These are phyloP conservation scores for Neotropicomus parvogracilis DNA, from an alignment of 1,284 basidiomycete species.

Conservation along the genomic window DNA sequence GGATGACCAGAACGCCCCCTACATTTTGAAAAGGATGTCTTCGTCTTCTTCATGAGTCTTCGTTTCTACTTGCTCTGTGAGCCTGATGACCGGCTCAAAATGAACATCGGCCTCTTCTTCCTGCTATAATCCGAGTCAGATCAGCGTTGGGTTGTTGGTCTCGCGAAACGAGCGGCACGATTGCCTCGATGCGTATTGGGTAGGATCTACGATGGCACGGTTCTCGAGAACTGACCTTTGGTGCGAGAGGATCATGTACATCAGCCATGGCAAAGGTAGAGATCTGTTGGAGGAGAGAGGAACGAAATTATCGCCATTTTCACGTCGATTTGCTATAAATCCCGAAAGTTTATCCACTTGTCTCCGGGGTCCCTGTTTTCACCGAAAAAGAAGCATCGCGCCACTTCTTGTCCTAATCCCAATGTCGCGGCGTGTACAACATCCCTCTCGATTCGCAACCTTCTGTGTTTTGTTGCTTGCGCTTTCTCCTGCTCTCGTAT, in stretches of 20 bases:
- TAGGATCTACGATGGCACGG: slow-evolving; percentile 1
- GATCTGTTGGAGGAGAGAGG: slow-evolving; percentile 31
- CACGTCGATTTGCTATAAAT: slow-evolving; percentile 13
- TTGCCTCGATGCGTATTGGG: slow-evolving; percentile 24
- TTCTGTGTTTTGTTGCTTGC: slow-evolving; percentile 42
- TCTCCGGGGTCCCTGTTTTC: slow-evolving; percentile 26
- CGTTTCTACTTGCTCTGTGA: slow-evolving; percentile 93
- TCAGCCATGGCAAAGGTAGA: slow-evolving; percentile 53
- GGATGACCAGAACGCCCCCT: slow-evolving; percentile 34
- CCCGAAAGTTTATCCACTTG: slow-evolving; percentile 14
- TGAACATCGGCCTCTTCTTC: slow-evolving; percentile 88
- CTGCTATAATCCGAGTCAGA: slow-evolving; percentile 37
- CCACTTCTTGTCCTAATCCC: neutral
- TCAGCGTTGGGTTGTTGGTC: slow-evolving; percentile 23
- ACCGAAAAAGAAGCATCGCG: slow-evolving; percentile 13
- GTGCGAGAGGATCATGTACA: slow-evolving; percentile 58
- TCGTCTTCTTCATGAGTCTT: slow-evolving; percentile 98
- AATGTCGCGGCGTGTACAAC: slow-evolving; percentile 23
- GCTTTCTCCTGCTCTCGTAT: slow-evolving; percentile 43
- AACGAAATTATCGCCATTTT: slow-evolving; percentile 30
- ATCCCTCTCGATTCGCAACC: slow-evolving; percentile 20
- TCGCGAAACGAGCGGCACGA: slow-evolving; percentile 31
- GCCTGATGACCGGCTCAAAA: slow-evolving; percentile 95
- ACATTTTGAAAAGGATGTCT: slow-evolving; percentile 95
- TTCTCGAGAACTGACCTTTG: slow-evolving; percentile 49